Conservation (phyloP, 176 grass and related monocot species). For the Ampelocalamus luodianensis region DNA sequence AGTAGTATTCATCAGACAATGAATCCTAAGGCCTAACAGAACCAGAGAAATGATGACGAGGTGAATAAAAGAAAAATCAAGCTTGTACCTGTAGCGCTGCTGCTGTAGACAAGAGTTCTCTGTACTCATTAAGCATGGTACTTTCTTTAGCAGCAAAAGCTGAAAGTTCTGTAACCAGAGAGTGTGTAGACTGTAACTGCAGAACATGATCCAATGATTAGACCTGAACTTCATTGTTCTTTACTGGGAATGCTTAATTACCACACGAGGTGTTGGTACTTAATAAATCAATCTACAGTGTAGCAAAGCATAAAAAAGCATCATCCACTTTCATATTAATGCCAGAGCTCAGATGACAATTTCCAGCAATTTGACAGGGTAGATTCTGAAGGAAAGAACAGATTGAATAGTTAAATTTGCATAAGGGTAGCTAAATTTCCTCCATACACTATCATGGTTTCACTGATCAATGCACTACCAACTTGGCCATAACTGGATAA, state of each 20-base stretch:
- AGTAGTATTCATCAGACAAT: neutral
- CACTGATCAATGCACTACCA: neutral
- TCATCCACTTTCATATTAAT: neutral
- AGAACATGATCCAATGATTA: conserved; percentile 48
- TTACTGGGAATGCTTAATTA: conserved; percentile 6
- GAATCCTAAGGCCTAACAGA: conserved; percentile 4
- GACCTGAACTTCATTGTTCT: neutral
- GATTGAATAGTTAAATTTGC: neutral
- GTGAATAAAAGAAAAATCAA: neutral
- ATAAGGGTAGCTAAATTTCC: conserved; percentile 10
- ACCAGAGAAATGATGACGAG: conserved; percentile 18
- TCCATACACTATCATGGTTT: conserved; percentile 23
- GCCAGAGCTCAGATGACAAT: neutral
- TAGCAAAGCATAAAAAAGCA: conserved; percentile 23
- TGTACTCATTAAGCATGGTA: conserved; percentile 70
- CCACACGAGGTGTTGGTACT: neutral
- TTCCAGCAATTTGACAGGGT: conserved; percentile 1
- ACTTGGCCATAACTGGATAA: conserved; percentile 18
- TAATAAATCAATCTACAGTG: conserved; percentile 12
- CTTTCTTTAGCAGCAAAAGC: conserved; percentile 76
- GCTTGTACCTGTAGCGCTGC: conserved; percentile 72
- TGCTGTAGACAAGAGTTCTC: conserved; percentile 71
- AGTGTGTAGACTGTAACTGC: conserved; percentile 72
- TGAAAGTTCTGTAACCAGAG: conserved; percentile 86
- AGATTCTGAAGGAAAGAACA: conserved; percentile 13